Conservation (phyloP, 2,329 filamentous ascomycete genomes). For the Helicocarpus griseus region DNA sequence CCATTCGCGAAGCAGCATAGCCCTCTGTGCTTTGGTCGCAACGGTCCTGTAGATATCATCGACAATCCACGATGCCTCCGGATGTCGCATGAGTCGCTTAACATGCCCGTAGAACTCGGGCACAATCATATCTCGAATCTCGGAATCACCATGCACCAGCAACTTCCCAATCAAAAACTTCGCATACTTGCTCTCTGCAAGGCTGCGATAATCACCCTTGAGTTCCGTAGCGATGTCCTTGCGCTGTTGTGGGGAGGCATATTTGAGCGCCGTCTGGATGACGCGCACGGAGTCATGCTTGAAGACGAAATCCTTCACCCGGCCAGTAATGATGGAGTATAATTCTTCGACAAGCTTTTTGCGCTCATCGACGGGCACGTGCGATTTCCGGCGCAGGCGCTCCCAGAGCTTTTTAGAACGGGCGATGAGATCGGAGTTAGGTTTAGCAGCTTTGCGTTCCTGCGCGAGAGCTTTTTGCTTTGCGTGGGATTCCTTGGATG, state of each 20-base stretch:
- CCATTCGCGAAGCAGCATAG: constrained; percentile 80
- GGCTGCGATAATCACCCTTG: constrained; percentile 68
- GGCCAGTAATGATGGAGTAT: constrained; percentile 81
- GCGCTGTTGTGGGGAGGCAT: constrained; percentile 74
- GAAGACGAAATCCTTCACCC: constrained; percentile 90
- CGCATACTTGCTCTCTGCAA: constrained; percentile 92
- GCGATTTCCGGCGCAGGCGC: constrained; percentile 80
- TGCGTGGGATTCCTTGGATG: constrained; percentile 74
- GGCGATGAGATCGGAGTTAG: constrained; percentile 78
- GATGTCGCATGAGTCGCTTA: constrained; percentile 85
- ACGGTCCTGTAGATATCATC: constrained; percentile 92
- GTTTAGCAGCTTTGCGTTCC: constrained; percentile 87
- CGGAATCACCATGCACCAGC: constrained; percentile 72
- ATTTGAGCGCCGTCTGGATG: constrained; percentile 94
- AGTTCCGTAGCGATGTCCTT: constrained; percentile 81
- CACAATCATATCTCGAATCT: constrained; percentile 77
- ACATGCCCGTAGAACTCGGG: constrained; percentile 93
- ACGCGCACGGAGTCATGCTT: constrained; percentile 98
- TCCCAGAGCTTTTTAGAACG: constrained; percentile 98
- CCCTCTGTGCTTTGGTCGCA: constrained; percentile 78
- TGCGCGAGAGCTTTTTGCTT: constrained; percentile 84
- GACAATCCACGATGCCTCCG: constrained; percentile 93
- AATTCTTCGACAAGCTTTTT: constrained; percentile 80
- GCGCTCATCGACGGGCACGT: constrained; percentile 81
- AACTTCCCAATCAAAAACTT: constrained; percentile 97